Conservation (phyloP, 805 yeast genomes). For the Candida lessepsii region DNA sequence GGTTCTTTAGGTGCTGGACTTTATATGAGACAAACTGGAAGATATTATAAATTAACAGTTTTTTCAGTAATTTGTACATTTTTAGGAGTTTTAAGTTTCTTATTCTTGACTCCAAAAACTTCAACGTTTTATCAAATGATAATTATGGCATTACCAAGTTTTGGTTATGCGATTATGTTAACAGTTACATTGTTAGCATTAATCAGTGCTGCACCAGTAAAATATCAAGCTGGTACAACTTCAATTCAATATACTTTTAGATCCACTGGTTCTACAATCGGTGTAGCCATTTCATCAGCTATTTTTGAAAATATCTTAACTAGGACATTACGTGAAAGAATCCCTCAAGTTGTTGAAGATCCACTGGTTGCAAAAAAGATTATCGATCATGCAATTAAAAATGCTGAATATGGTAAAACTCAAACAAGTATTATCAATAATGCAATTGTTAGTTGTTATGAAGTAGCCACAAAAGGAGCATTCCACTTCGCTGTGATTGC, state of each 20-base stretch:
- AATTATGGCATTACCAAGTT: slow-evolving; percentile 54
- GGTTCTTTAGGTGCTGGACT: slow-evolving; percentile 17
- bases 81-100: slow-evolving; percentile 45
- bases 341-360: slow-evolving; percentile 26
- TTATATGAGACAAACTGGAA: slow-evolving; percentile 49
- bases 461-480: slow-evolving; percentile 50
- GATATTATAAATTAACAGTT: slow-evolving; percentile 51
- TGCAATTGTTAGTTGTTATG: slow-evolving; percentile 44
- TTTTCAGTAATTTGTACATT: slow-evolving; percentile 42
- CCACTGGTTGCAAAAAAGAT: slow-evolving; percentile 39
- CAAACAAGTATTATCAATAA: slow-evolving; percentile 34
- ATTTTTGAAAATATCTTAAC: slow-evolving; percentile 54
- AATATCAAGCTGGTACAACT: slow-evolving; percentile 80
- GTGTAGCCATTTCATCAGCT: slow-evolving; percentile 69
- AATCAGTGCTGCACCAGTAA: slow-evolving; percentile 69
- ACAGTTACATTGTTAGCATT: slow-evolving; percentile 73
- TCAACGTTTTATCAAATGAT: slow-evolving; percentile 20
- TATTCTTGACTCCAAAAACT: slow-evolving; percentile 20
- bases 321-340: slow-evolving; percentile 17
- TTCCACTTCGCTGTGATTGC: slow-evolving; percentile 48
- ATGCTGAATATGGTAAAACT: slow-evolving; percentile 49
- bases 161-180: slow-evolving; percentile 63
- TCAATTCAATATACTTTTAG: slow-evolving; percentile 88
- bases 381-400: slow-evolving; percentile 53
- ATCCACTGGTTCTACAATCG: slow-evolving; percentile 83